phyloP scores from a whole-genome alignment of 352 stramenopile species.

The Phytophthora pini region DNA sequence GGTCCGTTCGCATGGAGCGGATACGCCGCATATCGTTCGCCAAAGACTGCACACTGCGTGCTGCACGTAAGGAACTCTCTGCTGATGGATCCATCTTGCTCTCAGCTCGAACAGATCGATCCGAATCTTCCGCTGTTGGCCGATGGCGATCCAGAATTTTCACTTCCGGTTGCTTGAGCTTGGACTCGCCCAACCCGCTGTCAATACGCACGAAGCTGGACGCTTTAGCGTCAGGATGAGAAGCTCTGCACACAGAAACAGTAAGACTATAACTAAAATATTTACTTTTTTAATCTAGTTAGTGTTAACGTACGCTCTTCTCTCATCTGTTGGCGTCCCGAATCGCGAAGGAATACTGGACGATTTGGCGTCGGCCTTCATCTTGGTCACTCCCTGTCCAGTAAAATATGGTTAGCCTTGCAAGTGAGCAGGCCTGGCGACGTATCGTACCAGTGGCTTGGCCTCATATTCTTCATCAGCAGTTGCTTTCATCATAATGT shows the following conservation, averaged over 20 bases:
- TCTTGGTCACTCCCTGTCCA: constrained; percentile 19
- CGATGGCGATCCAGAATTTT: constrained; percentile 59
- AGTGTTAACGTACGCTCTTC: constrained; percentile 31
- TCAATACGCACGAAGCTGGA: constrained; percentile 4
- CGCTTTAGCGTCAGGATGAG: constrained; percentile 28
- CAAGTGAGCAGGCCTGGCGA: background rate
- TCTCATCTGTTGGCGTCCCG: constrained; percentile 39
- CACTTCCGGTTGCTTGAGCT: constrained; percentile 72
- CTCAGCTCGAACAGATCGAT: constrained; percentile 40
- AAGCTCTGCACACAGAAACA: constrained; percentile 17
- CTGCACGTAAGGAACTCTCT: constrained; percentile 55
- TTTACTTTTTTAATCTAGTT: no score
- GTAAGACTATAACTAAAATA: background rate
- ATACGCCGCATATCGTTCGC: constrained; percentile 85
- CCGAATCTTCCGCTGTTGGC: constrained; percentile 20
- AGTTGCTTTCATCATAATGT: constrained; percentile 40
- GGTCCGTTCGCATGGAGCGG: constrained; percentile 58
- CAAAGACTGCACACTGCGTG: constrained; percentile 81
- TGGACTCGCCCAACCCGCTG: constrained; percentile 68
- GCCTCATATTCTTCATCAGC: constrained; percentile 24
- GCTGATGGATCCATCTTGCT: constrained; percentile 41
- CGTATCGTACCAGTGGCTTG: constrained; percentile 23
- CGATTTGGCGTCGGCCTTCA: constrained; percentile 29
- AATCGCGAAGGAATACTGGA: constrained; percentile 14
- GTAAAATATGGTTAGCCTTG: background rate